phyloP scores from a whole-genome alignment of 176 grass and related monocot species.

The Oryza punctata region DNA sequence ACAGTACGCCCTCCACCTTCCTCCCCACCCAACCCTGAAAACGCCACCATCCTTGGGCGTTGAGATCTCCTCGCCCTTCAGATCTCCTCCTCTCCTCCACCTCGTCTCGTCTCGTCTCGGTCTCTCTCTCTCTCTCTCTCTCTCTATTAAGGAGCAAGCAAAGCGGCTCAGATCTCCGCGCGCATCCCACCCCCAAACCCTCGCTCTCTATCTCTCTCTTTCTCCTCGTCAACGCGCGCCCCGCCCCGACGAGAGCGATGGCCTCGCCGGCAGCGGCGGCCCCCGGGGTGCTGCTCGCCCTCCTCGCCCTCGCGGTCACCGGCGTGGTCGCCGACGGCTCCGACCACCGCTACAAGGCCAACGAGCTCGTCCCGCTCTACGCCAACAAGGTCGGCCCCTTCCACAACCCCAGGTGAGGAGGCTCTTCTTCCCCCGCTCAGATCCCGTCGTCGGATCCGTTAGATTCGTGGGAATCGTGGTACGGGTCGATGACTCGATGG shows the following conservation, averaged over 20 bases:
- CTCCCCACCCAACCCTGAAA: slow-evolving; percentile 35
- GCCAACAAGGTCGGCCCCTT: slow-evolving; percentile 97
- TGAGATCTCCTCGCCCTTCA: background rate
- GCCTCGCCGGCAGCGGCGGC: slow-evolving; percentile 47
- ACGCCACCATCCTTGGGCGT: slow-evolving; percentile 28
- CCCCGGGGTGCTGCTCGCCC: slow-evolving; percentile 42
- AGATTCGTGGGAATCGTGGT: slow-evolving; percentile 7
- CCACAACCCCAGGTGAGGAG: slow-evolving; percentile 92
- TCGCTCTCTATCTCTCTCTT: background rate
- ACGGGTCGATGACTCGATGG: no score
- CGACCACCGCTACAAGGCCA: slow-evolving; percentile 80
- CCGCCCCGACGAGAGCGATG: slow-evolving; percentile 49
- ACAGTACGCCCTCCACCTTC: slow-evolving; percentile 33
- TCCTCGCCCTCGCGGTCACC: slow-evolving; percentile 58
- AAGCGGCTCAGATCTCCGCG: slow-evolving; percentile 45
- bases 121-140: background rate
- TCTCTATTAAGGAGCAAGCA: slow-evolving; percentile 58
- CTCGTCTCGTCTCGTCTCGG: background rate
- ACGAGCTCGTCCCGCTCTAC: slow-evolving; percentile 79
- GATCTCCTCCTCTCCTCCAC: background rate
- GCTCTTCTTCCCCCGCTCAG: background rate
- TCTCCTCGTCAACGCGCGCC: background rate
- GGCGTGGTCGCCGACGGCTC: slow-evolving; percentile 72
- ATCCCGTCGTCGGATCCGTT: slow-evolving; percentile 35
- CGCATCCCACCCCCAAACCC: slow-evolving; percentile 21